Conservation (phyloP, 768 basidiomycete species). For the Erythrobasidium yunnanense region DNA sequence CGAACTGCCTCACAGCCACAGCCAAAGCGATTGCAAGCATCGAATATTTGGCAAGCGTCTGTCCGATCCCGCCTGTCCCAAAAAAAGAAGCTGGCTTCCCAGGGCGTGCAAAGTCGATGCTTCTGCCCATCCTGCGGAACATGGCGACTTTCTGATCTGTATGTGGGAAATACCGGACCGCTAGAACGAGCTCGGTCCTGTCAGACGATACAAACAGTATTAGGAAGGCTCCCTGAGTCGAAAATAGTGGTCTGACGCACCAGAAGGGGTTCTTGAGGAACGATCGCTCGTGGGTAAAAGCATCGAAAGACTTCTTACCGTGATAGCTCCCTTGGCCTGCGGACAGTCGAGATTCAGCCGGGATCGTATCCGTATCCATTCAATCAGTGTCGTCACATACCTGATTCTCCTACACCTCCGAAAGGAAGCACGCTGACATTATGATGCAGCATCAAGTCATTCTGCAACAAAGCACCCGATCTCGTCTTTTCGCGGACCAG, state of each 20-base stretch:
- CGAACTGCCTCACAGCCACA: background rate
- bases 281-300: conserved; percentile 62
- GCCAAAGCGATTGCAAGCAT: background rate
- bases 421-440: conserved; percentile 54
- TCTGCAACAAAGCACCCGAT: conserved; percentile 60
- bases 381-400: no score
- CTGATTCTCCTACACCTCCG: conserved; percentile 60
- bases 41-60: background rate
- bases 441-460: conserved; percentile 55
- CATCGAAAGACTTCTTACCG: conserved; percentile 63
- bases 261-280: conserved; percentile 15
- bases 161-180: conserved; percentile 6
- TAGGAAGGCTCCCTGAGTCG: background rate
- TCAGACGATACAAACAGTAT: background rate
- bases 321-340: conserved; percentile 49
- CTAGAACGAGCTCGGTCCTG: conserved; percentile 19
- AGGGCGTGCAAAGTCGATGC: conserved; percentile 11
- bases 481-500: conserved; percentile 59
- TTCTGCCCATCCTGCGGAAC: background rate
- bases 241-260: conserved; percentile 8
- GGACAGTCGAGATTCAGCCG: no score
- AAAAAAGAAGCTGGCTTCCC: no score
- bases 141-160: background rate
- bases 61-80: background rate
- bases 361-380: no score